These are phyloP conservation scores for Cytospora mali DNA, from an alignment of 2,329 filamentous ascomycete genomes.

Conservation along the genomic window DNA sequence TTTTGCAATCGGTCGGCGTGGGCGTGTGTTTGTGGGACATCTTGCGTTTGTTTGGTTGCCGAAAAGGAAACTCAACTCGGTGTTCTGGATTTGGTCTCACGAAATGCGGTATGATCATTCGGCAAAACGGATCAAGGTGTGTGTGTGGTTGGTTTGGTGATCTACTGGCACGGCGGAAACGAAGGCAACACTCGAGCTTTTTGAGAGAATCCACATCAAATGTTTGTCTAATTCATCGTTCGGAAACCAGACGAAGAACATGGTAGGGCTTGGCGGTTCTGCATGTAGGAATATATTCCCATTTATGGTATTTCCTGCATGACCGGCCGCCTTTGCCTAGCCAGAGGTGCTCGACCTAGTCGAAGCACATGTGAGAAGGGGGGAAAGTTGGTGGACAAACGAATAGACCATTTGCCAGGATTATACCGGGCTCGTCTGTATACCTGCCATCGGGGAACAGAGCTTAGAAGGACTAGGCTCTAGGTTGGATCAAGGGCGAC, in stretches of 20 bases:
- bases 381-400: background rate
- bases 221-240: constrained; percentile 1
- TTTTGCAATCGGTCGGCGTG: constrained; percentile 16
- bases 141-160: constrained; percentile 2
- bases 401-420: background rate
- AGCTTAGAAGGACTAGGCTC: background rate
- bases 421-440: background rate
- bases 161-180: background rate
- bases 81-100: constrained; percentile 30
- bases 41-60: constrained; percentile 28
- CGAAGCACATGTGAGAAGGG: background rate
- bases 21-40: constrained; percentile 19
- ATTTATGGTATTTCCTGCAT: constrained; percentile 2
- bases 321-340: background rate
- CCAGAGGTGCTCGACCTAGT: background rate
- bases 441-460: background rate
- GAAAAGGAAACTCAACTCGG: constrained; percentile 20
- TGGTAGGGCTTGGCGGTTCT: constrained; percentile 1
- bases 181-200: background rate
- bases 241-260: background rate
- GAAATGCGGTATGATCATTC: constrained; percentile 21
- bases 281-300: constrained; percentile 2
- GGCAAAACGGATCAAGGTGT: constrained; percentile 12
- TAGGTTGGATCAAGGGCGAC: constrained; percentile 1
- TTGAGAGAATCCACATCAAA: background rate